Conservation (phyloP, 1,284 basidiomycete species). For the Rhodotorula sp. region DNA sequence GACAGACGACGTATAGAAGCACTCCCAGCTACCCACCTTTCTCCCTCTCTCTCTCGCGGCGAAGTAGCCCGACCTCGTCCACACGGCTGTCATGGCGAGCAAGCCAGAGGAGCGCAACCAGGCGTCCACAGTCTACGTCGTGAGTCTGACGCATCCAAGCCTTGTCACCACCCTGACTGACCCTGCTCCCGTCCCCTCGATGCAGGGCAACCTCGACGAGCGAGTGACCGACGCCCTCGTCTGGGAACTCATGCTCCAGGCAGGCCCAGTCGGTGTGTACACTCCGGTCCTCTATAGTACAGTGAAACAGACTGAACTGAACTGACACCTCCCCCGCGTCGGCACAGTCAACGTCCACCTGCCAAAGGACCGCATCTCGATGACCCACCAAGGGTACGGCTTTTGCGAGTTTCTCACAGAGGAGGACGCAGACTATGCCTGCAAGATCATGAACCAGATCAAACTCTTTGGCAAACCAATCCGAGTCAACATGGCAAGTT, state of each 20-base stretch:
- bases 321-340: background rate
- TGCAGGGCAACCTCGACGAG: slow-evolving; percentile 92
- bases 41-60: too few species aligned
- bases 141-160: slow-evolving; percentile 50
- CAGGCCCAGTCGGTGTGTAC: slow-evolving; percentile 84
- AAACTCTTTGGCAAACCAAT: slow-evolving; percentile 98
- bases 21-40: too few species aligned
- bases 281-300: background rate
- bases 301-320: slow-evolving; percentile 41
- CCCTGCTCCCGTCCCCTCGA: background rate
- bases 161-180: background rate
- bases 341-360: slow-evolving; percentile 87
- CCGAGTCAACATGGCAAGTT: slow-evolving; percentile 89
- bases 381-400: slow-evolving; percentile 96
- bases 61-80: too few species aligned
- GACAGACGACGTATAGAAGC: too few species aligned
- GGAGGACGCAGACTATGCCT: slow-evolving; percentile 97
- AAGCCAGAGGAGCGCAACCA: slow-evolving; percentile 47
- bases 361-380: slow-evolving; percentile 99
- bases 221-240: slow-evolving; percentile 87
- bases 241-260: slow-evolving; percentile 99
- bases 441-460: slow-evolving; percentile 99
- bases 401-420: slow-evolving; percentile 99
- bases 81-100: background rate
- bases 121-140: slow-evolving; percentile 91